phyloP scores from a whole-genome alignment of 495 filamentous ascomycete genomes.

The Trypethelium eluteriae region DNA sequence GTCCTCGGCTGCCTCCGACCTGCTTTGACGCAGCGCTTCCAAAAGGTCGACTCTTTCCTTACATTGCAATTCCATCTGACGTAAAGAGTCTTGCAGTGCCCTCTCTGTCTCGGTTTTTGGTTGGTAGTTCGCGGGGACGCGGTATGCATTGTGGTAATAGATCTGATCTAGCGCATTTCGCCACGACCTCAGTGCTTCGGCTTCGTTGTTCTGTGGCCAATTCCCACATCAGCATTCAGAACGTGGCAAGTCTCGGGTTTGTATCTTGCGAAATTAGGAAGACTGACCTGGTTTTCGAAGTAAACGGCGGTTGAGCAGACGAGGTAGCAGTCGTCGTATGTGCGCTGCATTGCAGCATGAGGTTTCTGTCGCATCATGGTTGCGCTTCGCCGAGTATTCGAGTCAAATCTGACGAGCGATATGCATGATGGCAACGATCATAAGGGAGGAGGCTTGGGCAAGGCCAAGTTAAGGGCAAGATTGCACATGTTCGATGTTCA shows the following conservation, averaged over 20 bases:
- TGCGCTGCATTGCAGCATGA: constrained; percentile 68
- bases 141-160: constrained; percentile 75
- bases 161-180: constrained; percentile 84
- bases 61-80: constrained; percentile 80
- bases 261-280: background rate
- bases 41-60: constrained; percentile 88
- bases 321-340: constrained; percentile 91
- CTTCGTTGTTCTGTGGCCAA: constrained; percentile 70
- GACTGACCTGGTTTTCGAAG: constrained; percentile 75
- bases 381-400: background rate
- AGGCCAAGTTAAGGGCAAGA: background rate
- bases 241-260: constrained; percentile 3
- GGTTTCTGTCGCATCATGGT: constrained; percentile 7
- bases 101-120: constrained; percentile 80
- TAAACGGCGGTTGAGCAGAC: constrained; percentile 92
- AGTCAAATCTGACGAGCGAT: background rate
- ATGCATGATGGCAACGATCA: background rate
- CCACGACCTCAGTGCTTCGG: constrained; percentile 88
- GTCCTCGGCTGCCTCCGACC: constrained; percentile 49
- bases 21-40: constrained; percentile 69
- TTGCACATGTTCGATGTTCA: constrained; percentile 4
- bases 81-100: constrained; percentile 70
- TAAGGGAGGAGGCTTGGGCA: background rate
- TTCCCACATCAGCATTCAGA: background rate
- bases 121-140: constrained; percentile 57